Evolutionary conservation across 768 basidiomycete species (phyloP).

Genomic region (Candolleomyces eurysporus): DNA sequence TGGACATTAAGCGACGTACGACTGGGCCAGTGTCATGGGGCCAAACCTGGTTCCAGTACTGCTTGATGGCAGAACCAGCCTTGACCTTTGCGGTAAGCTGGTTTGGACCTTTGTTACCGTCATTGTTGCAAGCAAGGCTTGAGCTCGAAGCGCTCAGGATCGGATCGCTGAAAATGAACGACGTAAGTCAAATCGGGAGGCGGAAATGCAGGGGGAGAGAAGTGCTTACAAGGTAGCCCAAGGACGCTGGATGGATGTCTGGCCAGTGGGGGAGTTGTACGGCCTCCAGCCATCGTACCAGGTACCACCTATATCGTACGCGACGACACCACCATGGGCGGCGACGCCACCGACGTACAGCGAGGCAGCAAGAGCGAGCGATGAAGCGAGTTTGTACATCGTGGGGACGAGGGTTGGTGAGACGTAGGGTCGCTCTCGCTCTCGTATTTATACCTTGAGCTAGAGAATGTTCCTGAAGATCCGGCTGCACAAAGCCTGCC

Average conservation of each 20-base stretch:
- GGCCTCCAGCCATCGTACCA: slow-evolving; percentile 42
- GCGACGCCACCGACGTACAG: slow-evolving; percentile 26
- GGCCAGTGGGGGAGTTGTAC: slow-evolving; percentile 41
- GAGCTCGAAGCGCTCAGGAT: slow-evolving; percentile 36
- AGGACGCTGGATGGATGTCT: slow-evolving; percentile 41
- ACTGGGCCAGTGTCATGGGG: slow-evolving; percentile 44
- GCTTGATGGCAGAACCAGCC: slow-evolving; percentile 42
- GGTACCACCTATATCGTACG: slow-evolving; percentile 36
- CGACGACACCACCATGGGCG: slow-evolving; percentile 45
- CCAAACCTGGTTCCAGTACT: slow-evolving; percentile 47
- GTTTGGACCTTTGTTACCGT: slow-evolving; percentile 36
- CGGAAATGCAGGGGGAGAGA: neutral
- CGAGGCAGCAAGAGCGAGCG: slow-evolving; percentile 26
- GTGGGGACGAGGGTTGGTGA: neutral
- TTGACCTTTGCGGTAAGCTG: slow-evolving; percentile 41
- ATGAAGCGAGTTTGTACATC: slow-evolving; percentile 24
- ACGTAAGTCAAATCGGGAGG: neutral
- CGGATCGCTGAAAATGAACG: slow-evolving; percentile 31
- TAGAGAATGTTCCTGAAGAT: no score
- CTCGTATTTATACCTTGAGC: no score
- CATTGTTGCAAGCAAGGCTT: slow-evolving; percentile 45
- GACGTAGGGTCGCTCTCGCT: neutral
- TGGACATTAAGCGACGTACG: slow-evolving; percentile 20
- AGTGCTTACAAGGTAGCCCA: slow-evolving; percentile 41
- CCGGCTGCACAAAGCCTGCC: no score